phyloP scores from a whole-genome alignment of 1,284 basidiomycete genomes.

The Leccinum fallax region DNA sequence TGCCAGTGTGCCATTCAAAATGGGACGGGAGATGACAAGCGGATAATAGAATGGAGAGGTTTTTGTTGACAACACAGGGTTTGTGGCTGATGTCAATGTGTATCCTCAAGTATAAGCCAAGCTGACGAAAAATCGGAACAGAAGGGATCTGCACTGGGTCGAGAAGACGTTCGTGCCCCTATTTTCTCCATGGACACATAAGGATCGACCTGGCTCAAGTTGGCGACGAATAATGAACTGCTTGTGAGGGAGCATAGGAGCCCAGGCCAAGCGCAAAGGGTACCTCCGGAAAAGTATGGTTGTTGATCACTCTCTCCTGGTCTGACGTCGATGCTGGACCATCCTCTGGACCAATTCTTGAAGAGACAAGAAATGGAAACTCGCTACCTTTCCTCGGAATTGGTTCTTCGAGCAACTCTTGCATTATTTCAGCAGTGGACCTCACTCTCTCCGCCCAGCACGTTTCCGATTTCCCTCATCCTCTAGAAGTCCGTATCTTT shows the following conservation, averaged over 20 bases:
- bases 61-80: conserved; percentile 10
- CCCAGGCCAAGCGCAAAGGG: too few species aligned
- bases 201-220: too few species aligned
- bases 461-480: not conserved
- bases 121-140: too few species aligned
- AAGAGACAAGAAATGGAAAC: not conserved
- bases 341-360: not conserved
- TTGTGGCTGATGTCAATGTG: conserved; percentile 9
- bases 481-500: not conserved
- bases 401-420: not conserved
- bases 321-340: not conserved
- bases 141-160: too few species aligned
- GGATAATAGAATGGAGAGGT: conserved; percentile 11
- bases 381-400: not conserved
- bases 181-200: too few species aligned
- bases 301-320: not conserved
- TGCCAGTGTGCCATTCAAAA: conserved; percentile 18
- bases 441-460: not conserved
- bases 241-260: too few species aligned
- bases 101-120: too few species aligned
- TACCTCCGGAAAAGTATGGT: too few species aligned
- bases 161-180: too few species aligned
- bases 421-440: not conserved
- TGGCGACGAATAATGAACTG: too few species aligned
- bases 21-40: not conserved